Conservation (phyloP, 2,329 filamentous ascomycete species). For the Aspergillus sp. region DNA sequence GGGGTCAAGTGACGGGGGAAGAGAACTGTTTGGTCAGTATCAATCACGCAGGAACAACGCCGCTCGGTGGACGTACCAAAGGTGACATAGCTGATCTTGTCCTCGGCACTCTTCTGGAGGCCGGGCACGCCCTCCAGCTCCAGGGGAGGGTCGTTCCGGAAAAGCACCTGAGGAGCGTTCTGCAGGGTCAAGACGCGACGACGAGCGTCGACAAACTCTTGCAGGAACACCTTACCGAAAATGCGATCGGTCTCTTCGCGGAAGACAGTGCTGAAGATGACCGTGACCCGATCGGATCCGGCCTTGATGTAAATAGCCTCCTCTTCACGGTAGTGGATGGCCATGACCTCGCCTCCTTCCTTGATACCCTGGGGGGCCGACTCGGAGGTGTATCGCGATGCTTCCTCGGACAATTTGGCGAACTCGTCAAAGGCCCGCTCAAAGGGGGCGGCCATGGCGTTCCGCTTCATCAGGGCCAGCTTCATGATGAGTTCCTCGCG, state of each 20-base stretch:
- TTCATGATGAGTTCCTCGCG: conserved; percentile 82
- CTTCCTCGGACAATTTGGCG: conserved; percentile 79
- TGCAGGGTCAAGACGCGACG: conserved; percentile 78
- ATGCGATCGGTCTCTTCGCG: conserved; percentile 95
- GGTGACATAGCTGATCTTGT: conserved; percentile 94
- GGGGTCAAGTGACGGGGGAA: conserved; percentile 92
- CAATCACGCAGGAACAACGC: background rate
- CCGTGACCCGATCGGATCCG: conserved; percentile 92
- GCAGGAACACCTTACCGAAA: conserved; percentile 96
- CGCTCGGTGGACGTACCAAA: conserved; percentile 65
- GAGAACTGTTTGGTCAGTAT: conserved; percentile 60
- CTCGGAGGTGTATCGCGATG: conserved; percentile 88
- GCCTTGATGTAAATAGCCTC: conserved; percentile 99
- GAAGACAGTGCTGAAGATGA: conserved; percentile 99
- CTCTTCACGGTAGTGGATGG: conserved; percentile 97
- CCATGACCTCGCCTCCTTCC: conserved; percentile 89
- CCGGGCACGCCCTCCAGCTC: conserved; percentile 86
- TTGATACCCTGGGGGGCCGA: conserved; percentile 85
- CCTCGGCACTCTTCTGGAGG: conserved; percentile 70
- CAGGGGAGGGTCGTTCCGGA: conserved; percentile 88
- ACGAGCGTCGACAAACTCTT: conserved; percentile 96
- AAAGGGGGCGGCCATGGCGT: conserved; percentile 97
- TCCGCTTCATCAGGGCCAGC: conserved; percentile 90
- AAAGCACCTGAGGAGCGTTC: conserved; percentile 96
- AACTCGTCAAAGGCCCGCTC: conserved; percentile 96